Base-by-base conservation (phyloP, 2,329 filamentous ascomycete species). In the Sphaerulina musiva region DNA sequence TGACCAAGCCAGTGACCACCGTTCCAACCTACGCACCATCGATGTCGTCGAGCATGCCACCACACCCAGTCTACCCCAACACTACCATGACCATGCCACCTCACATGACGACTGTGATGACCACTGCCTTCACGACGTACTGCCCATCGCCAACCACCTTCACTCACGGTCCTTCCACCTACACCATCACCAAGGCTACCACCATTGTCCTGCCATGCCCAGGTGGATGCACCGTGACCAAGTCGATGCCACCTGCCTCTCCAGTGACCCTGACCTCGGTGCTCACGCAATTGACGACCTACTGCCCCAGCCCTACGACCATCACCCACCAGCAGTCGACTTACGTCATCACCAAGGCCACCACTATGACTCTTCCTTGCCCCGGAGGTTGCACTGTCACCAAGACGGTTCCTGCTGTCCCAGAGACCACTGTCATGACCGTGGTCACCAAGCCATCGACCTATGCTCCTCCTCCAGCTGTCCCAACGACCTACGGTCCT, bases 81-180 rank as follows among this genome's bases (percentile, higher is more conserved):
- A 49, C 38, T 17, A 46, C 47, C 12, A 36, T 32, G 5, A 45
- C 23, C n/a, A 4, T 17, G 23, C 17, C 47, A 26, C 42, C 50
- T 36, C n/a, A 12, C n/a, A 44, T 48, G 45, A 54, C 45, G 73
- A 88, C 84, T 63, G 81, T 85, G 78, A 74, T 82, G 62, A 79
- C 88, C 61, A 83, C 81, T 56, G 72, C 75, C 55, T 81, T 59
- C 76, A 83, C 80, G 74, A 89, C 85, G 69, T 87, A 79, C 81
- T 89, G 86, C 82, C 84, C 86, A 23, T 76, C 56, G 63, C 70
- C 85, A 62, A 88, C 85, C 65, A 71, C 76, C 65, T 73, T 88
- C 72, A 80, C 79, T 68, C 77, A 85, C 74, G 79, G 78, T 69
- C 76, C 72, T 73, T 76, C 79, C 71, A 87, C 84, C 74, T 87